Evolutionary conservation across 2,329 filamentous ascomycete genomes (phyloP), one percentile per base, ranked within the genome.

Genomic region (Clonostachys rhizophaga): DNA sequence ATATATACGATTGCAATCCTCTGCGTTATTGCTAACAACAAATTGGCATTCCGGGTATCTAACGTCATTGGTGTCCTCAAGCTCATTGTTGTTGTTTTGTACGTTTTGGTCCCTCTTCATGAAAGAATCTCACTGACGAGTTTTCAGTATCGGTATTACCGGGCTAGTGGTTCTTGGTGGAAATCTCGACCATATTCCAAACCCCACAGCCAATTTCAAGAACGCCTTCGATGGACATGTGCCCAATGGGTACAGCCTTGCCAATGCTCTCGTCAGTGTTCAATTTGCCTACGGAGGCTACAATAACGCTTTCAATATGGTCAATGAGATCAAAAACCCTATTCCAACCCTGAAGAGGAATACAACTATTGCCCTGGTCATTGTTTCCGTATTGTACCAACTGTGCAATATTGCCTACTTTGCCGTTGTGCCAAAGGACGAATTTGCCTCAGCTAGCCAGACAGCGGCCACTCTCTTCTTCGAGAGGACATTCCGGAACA

Each of bases 351-450:
- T 83, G 6, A 58, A 70, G 2, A 65, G 81, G 44, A 80, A 79
- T 1, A 79, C 78, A 0, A 80, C 79, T 0, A 57, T 84, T 0
- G 81, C 80, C 3, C 69, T 84, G 5, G 77, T 74, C 3, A 74
- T 72, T 6, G 79, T 81, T 5, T 81, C 79, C 0, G 68, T 82
- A 3, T 69, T 84, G 0, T 86, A 86, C 55, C 67, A 85, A 11
- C 69, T 85, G 9, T 81, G 80, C 43, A 85, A 86, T 53, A 74
- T 86, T 3, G 80, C 82, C 2, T 86, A 85, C 63, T 85, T 85
- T 50, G 76, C 81, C 0, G 81, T 80, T 0, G 79, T 84, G 11
- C 72, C 78, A 2, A 83, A 82, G 53, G 61, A 68, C 2, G 76
- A 83, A 3, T 65, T 86, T 5, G 77, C 77, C 7, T 71, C 66